Evolutionary conservation across 192 early-diverging fungal genomes (phyloP), one percentile per base, ranked within the genome.

Genomic region (Coemansia sp.): DNA sequence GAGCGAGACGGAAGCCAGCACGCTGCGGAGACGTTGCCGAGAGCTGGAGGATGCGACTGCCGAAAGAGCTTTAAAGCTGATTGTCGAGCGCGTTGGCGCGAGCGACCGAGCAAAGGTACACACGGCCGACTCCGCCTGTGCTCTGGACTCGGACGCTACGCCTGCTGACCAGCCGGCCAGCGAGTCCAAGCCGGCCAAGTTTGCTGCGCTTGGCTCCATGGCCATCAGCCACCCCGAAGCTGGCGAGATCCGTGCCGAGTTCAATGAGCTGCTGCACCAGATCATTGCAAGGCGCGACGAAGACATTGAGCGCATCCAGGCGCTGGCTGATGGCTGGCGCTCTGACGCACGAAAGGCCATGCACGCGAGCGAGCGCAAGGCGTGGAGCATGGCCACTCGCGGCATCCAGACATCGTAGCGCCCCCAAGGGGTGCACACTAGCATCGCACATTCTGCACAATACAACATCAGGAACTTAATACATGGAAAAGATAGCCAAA

Each of bases 201-300:
- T 63, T 61, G 48, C 62, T 10, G 33, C 51, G 10, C 23, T 65
- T 5, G 51, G 65, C 33, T 26, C 57, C 13, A 43, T 76, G 26
- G 18, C 60, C 6, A 32, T 76, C 49, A 68, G 72, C 46, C 72
- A 76, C 30, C 72, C 72, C 1, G 64, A 76, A 42, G 72, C 72
- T 17, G 51, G 53, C 58, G 72, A 76, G 35, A 76, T 76, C 33
- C 72, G 72, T 29, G 45, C 65, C 21, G 72, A 76, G 51, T 76
- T 76, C 37, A 76, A 75, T 34, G 71, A 60, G 61, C 53, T 75
- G 36, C 52, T 75, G 22, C 65, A 68, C 46, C 71, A 68, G 41
- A 51, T 75, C 49, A 75, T 75, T 34, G 27, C 65, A 3, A 53
- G 63, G 17, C 71, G 71, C 33, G 71, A 75, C 41, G 65, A 75